Base-by-base conservation (phyloP, 1,284 basidiomycete genomes). In the Rugosomyces carneus region DNA sequence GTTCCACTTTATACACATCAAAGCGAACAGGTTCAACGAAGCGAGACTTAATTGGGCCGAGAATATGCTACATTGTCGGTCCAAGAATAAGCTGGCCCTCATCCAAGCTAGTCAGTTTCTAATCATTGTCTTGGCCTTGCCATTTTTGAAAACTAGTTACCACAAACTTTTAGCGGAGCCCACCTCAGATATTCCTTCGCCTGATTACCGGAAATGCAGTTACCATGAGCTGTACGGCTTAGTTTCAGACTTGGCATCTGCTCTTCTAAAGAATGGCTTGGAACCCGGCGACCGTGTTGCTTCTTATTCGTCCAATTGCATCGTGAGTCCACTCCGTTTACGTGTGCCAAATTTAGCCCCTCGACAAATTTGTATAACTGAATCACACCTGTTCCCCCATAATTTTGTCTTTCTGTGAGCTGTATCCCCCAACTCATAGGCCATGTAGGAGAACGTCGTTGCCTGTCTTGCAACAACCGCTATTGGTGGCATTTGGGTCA, bases 1-100 rank as follows among this genome's bases (percentile, higher is more conserved):
- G n/a, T n/a, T n/a, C 49, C 53, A 44, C 40, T 19, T 40, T 36
- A 38, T 49, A 42, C 55, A 50, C 38, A 42, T 27, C 47, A 48
- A 31, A 11, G 21, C 16, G 26, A n/a, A 44, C 40, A 70, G 68
- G 68, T 70, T 92, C 64, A 56, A 65, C 19, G 76, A 80, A 37
- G 80, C 88, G 0, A 68, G 65, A 32, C 63, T 93, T 44, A 93
- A 93, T 62, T 92, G 87, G 81, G 88, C 90, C 32, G 89, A 94
- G 69, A 93, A 93, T 62, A 81, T 90, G 73, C 70, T 93, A 21
- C 71, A 71, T 29, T 75, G 72, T 57, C 76, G 78, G 46, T 74
- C 72, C 20, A 62, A 69, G 7, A 68, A 75, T 45, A 81, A 82
- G 58, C 61, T 77, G n/a, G 90, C 89, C 1, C 70, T 93, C 50